These are phyloP conservation scores for Terana coerulea DNA, from an alignment of 768 basidiomycete genomes.

Conservation along the genomic window DNA sequence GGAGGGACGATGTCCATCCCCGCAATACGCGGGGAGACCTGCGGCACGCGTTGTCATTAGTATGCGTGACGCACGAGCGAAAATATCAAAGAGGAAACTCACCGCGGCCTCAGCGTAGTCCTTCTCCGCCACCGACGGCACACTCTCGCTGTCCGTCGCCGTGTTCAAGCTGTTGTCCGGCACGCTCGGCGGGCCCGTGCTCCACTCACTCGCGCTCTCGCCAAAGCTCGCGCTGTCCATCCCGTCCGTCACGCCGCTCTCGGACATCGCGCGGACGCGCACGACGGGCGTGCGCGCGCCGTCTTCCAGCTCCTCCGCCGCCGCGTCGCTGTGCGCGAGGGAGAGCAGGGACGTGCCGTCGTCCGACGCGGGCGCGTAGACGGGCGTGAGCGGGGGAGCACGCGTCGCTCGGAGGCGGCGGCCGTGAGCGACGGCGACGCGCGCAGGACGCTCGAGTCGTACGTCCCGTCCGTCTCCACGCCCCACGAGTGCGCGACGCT, in stretches of 20 bases:
- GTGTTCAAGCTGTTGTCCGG: background rate
- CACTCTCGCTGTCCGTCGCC: background rate
- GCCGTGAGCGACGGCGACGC: conserved; percentile 9
- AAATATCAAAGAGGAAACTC: background rate
- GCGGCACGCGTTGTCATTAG: too few species aligned
- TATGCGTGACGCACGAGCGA: too few species aligned
- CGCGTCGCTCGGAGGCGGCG: conserved; percentile 1
- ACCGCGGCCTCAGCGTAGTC: background rate
- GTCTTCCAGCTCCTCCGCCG: background rate
- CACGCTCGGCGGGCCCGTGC: background rate
- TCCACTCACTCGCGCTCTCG: background rate
- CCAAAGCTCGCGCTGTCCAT: background rate
- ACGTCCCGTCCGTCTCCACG: conserved; percentile 10
- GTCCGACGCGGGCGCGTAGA: background rate
- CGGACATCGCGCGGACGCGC: background rate
- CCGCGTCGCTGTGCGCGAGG: too few species aligned
- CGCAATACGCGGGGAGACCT: background rate
- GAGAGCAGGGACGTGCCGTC: background rate
- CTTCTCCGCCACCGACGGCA: background rate
- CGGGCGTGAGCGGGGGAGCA: background rate
- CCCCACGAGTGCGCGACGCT: conserved; percentile 9
- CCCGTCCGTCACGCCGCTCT: background rate
- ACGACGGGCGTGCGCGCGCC: background rate
- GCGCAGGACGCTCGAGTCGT: conserved; percentile 9
- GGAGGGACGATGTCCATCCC: background rate